A percentile compares a stretch with the other conserved stretches of the same genome.
These are phyloP conservation scores for Apiosordaria backusii DNA, from an alignment of 495 filamentous ascomycete species.

Conservation along the genomic window DNA sequence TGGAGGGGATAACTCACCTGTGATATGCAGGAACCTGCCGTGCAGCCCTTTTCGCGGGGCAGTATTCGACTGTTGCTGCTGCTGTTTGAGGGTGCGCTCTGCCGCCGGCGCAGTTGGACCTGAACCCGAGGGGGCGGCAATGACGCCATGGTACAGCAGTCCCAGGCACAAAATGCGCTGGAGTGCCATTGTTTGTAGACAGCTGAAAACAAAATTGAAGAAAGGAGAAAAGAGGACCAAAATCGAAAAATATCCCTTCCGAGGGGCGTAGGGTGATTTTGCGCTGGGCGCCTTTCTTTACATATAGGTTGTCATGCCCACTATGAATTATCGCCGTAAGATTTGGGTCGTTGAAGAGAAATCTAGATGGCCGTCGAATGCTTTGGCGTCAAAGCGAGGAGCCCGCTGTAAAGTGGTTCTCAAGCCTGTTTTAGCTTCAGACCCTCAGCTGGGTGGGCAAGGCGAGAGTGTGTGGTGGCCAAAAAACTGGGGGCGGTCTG, in stretches of 20 bases:
- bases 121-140: constrained; percentile 23
- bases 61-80: not conserved
- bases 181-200: constrained; percentile 20
- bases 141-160: constrained; percentile 38
- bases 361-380: constrained; percentile 3
- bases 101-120: constrained; percentile 7
- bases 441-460: not conserved
- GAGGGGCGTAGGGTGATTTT: not conserved
- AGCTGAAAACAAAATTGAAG: constrained; percentile 2
- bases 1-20: constrained; percentile 56
- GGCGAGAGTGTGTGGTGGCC: constrained; percentile 12
- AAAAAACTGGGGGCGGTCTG: constrained; percentile 8
- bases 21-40: constrained; percentile 91
- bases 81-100: not conserved
- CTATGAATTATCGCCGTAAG: no score
- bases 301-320: constrained; percentile 3
- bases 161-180: constrained; percentile 24
- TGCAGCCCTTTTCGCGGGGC: constrained; percentile 52
- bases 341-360: constrained; percentile 11
- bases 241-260: not conserved
- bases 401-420: constrained; percentile 19
- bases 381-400: constrained; percentile 1
- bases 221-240: not conserved
- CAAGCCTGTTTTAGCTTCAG: constrained; percentile 13
- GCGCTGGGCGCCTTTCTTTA: constrained; percentile 12